Percentiles rank a stretch among this genome's conserved stretches.
Conservation (phyloP, 495 filamentous ascomycete genomes). For the Lophiostoma macrostomum region DNA sequence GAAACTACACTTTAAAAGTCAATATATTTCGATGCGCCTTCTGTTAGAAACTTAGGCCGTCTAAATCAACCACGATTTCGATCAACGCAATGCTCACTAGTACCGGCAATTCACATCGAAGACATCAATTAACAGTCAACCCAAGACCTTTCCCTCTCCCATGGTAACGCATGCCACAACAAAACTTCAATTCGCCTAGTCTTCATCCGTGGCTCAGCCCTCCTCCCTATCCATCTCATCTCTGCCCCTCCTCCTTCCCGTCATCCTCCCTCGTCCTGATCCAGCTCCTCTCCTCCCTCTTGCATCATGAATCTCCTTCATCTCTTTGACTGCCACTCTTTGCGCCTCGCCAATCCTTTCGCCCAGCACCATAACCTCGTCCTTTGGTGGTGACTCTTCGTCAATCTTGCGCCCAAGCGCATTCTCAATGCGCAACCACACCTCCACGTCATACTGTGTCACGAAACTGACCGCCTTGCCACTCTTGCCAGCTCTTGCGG, state of each 20-base stretch:
- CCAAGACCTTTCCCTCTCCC: no score
- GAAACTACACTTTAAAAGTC: no score
- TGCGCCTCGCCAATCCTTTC: slow-evolving; percentile 81
- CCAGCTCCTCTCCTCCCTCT: slow-evolving; percentile 62
- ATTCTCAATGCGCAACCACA: slow-evolving; percentile 79
- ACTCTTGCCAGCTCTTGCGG: slow-evolving; percentile 82
- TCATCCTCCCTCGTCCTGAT: slow-evolving; percentile 56
- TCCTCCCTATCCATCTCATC: slow-evolving; percentile 85
- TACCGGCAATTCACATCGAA: no score
- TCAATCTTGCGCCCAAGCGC: slow-evolving; percentile 78
- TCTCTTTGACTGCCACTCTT: slow-evolving; percentile 71
- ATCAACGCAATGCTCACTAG: no score
- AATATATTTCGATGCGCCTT: no score
- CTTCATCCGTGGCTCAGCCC: slow-evolving; percentile 40
- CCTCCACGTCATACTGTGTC: slow-evolving; percentile 89
- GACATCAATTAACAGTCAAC: no score
- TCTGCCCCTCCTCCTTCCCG: slow-evolving; percentile 49
- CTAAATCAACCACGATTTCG: no score
- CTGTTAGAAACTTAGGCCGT: no score
- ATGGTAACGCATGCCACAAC: no score
- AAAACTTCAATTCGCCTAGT: no score
- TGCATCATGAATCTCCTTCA: slow-evolving; percentile 81
- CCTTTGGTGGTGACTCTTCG: slow-evolving; percentile 60
- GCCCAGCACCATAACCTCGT: slow-evolving; percentile 83
- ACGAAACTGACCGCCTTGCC: slow-evolving; percentile 79